Evolutionary conservation across 2,329 filamentous ascomycete species (phyloP), one percentile per base, ranked within the genome.

Genomic region (Thermoascus crustaceus): DNA sequence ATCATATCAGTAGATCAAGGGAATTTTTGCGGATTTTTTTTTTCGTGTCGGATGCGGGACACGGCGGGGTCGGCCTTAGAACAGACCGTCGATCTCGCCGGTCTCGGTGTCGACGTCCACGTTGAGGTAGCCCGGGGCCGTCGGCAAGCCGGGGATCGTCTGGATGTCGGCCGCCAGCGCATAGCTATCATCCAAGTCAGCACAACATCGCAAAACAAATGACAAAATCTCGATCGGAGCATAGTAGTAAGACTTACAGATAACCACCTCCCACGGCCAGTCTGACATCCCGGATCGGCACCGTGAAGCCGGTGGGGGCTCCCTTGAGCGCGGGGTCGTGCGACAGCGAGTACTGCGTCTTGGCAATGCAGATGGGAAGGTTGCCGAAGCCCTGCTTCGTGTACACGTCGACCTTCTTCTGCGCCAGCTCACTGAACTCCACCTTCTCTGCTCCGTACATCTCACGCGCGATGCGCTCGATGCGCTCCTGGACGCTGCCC

Each of bases 121-220:
- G 53, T 95, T 95, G 43, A 96, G 70, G 58, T 96, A 96, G 7
- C 91, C 91, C 6, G 89, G 91, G 13, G 89, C 89, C 6, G 91
- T 96, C 7, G 89, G 89, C 45, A 98, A 70, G 42, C 91, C 91
- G 9, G 91, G 91, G 45, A 98, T 98, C 1, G 91, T 98, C 71
- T 96, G 91, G 47, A 98, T 96, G 56, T 98, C 91, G 9, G 91
- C 91, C 35, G 91, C 91, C 42, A 96, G 74, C 5, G 91, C 91
- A 52, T 94, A 95, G 35, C 82, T 83, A 46, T 29, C 30, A 36
- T 21, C 13, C 5, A 5, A 33, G 44, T 71, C 56, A 72, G 63
- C 47, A 43, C 54, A 47, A 33, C n/a, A n/a, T n/a, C n/a, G n/a
- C n/a, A 40, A 34, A 29, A n/a, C 3, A 17, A 20, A 35, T 9